Evolutionary conservation across 2,329 filamentous ascomycete genomes (phyloP).

Genomic region (Parascedosporium putredinis): DNA sequence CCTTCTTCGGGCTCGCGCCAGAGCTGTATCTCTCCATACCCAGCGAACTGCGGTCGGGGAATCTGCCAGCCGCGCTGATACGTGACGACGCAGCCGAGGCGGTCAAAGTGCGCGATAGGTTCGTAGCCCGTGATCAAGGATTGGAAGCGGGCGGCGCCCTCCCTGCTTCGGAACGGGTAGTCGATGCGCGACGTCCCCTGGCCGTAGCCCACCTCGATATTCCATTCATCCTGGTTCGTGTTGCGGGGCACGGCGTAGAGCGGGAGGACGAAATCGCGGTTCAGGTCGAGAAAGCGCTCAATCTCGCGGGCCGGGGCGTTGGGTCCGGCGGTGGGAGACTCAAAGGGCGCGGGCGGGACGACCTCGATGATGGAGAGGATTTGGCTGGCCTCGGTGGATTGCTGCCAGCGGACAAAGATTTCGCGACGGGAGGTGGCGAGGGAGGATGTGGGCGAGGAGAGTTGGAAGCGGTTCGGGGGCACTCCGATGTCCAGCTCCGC

Average conservation of each 20-base stretch:
- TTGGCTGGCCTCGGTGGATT: background rate
- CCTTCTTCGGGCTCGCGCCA: background rate
- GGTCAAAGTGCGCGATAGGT: background rate
- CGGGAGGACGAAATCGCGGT: background rate
- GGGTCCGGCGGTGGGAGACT: background rate
- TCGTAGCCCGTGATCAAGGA: background rate
- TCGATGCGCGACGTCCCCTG: background rate
- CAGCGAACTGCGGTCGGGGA: background rate
- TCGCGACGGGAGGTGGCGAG: background rate
- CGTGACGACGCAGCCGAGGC: background rate
- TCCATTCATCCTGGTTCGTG: background rate
- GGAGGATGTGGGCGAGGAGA: background rate
- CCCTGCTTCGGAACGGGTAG: background rate
- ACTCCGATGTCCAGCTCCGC: background rate
- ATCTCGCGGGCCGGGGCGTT: background rate
- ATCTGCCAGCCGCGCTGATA: background rate
- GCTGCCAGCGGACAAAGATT: background rate
- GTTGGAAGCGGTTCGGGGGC: background rate
- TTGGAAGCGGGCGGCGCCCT: background rate
- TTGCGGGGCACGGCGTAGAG: conserved; percentile 2
- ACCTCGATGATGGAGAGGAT: background rate
- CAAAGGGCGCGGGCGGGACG: no score
- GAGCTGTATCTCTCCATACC: background rate
- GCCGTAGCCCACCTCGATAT: conserved; percentile 1
- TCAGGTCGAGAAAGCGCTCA: background rate